Evolutionary conservation across 768 basidiomycete genomes (phyloP), one percentile per base, ranked within the genome.

Genomic region (Trametes coccinea): DNA sequence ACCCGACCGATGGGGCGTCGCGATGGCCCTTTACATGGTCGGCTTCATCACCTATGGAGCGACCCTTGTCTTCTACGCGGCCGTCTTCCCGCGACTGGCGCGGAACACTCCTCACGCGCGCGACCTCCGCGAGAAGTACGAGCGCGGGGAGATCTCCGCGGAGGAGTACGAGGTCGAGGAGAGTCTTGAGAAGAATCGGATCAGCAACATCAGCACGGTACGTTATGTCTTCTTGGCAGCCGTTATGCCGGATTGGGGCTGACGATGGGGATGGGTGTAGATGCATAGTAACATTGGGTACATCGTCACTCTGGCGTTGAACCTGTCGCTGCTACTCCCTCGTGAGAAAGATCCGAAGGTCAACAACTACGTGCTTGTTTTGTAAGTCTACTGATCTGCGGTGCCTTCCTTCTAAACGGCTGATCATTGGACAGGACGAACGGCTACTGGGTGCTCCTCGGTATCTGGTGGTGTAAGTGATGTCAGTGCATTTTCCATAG

Each of bases 391-490:
- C 84, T 75, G 16, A 39, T 2, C 4, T 33, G 22, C 4, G 11
- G 10, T 31, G 44, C 13, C 6, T 0, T 9, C 8, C 11, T 27
- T 49, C 3, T 13, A 30, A 53, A 33, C 44, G 50, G 39, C 40
- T 61, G 16, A 52, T n/a, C 22, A 2, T 44, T 4, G n/a, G 30
- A 22, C 4, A 90, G 89, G 27, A 86, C 84, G 13, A 92, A 87
- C 59, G 79, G 77, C 0, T 91, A 92, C 64, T 88, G 89, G 91
- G 88, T 95, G 10, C 48, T 93, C 0, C 78, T 80, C 8, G 92
- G 92, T 7, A 85, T 93, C 51, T 94, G 93, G 86, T 95, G 93
- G 93, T 92, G 90, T 92, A 74, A 50, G 88, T 74, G 34, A 37
- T 37, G 1, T 41, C 51, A 22, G 10, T 39, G 7, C 7, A 2